Base-by-base conservation (phyloP, 768 basidiomycete genomes). In the Leucosporidium scottii region DNA sequence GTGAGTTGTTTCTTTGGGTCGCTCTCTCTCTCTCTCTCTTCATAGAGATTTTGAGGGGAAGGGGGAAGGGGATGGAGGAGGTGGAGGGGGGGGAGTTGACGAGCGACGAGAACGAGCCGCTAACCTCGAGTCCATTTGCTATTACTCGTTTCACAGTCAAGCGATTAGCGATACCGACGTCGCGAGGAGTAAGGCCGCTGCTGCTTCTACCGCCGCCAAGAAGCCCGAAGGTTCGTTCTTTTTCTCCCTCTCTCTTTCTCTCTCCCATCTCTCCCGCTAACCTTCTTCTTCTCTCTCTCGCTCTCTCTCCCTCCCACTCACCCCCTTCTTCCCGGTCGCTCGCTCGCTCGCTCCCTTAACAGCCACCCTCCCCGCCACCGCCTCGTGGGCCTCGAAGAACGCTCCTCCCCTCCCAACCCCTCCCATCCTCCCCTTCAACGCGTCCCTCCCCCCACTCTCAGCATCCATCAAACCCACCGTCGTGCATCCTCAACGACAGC, bases 21-120 rank as follows among this genome's bases (percentile, higher is more conserved):
- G 62, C 70, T 69, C 34, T 34, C 34, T 34, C 34, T 34, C 34
- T 50, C 36, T 34, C 69, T 61, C 39, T 56, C 21, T 64, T 34
- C 9, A 31, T 34, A 27, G 53, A 34, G 57, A n/a, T n/a, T 28
- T 55, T 12, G 47, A n/a, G 25, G 58, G 28, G 21, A 34, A 9
- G 30, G 44, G 12, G 17, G 36, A 36, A 13, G 48, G 27, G 39
- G 3, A 72, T 36, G 36, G n/a, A 1, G 57, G 62, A 44, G 9
- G 70, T 92, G 91, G 75, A 92, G 17, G 28, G 92, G 90, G 0
- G 89, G 92, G 81, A 93, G 93, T n/a, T n/a, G n/a, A n/a, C n/a
- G 79, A 87, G 90, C 28, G 89, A 88, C 4, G 91, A 92, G 77
- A 87, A 82, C 62, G 81, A 64, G 31, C 17, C 51, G 51, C 51